Evolutionary conservation across 257 asterid genomes (phyloP), one percentile per base, ranked within the genome.

Genomic region (Solanum medicagineum): DNA sequence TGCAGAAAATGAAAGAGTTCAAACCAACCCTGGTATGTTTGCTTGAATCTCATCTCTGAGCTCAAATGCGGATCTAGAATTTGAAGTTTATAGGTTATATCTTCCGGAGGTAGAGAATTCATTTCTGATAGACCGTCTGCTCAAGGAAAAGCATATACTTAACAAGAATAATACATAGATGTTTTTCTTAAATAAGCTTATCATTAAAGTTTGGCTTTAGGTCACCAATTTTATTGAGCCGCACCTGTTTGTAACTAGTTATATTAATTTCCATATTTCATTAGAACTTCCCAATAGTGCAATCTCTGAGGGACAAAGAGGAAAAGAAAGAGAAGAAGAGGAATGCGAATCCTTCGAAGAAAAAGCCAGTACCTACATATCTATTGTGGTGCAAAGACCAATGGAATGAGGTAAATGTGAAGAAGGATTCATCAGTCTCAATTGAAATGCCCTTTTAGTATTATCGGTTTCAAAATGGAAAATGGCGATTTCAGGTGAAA

Each of bases 1-100:
- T 95, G 94, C 98, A 94, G 95, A 95, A 94, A 84, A 86, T 91
- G 86, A 95, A 95, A 90, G 99, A 95, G 83, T 95, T 95, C 75
- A 95, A 93, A 59, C 98, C 98, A 70, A 89, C 88, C 17, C 86
- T 94, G 94, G 98, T 95, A 40, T 75, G 89, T 68, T 73, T 69
- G 36, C 75, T 36, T 20, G 7, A 13, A 40, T 20, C 60, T 12
- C 0, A 15, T 77, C 1, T 9, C 3, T 8, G 24, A 16, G 17
- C 6, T 20, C 3, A 44, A 13, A 40, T 1, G 16, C 2, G 5
- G 3, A 70, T 8, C 29, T 7, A 40, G 54, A 9, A 70, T 40
- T 70, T 40, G 0, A 19, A 70, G 79, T 40, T 70, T 70, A 40
- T 40, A 0, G 5, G 3, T 70, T 70, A 0, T 59, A 9, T 0